Percentiles rank a stretch among this genome's conserved stretches.
These are phyloP conservation scores for Phytomonas sp. DNA, from an alignment of 208 protist genomes.

Conservation along the genomic window DNA sequence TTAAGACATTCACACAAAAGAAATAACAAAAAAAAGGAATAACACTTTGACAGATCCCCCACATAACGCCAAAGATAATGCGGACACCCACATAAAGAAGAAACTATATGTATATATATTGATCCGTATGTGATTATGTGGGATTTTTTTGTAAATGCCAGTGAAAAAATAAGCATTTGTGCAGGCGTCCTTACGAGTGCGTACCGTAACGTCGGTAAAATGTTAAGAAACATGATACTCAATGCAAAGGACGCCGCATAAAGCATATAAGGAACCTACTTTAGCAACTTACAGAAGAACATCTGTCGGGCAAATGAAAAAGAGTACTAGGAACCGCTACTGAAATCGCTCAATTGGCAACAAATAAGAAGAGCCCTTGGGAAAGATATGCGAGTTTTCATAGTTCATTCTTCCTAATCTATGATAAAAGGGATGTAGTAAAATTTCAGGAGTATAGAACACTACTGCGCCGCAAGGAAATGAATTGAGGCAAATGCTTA, in stretches of 20 bases:
- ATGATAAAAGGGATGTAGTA: neutral
- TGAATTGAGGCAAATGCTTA: neutral
- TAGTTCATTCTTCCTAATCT: neutral
- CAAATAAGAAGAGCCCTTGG: neutral
- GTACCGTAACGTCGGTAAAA: neutral
- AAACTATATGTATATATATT: neutral
- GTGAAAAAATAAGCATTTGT: neutral
- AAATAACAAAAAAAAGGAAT: neutral
- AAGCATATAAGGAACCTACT: neutral
- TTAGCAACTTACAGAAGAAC: neutral
- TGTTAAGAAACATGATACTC: neutral
- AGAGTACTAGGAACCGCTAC: neutral
- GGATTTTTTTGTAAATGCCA: neutral
- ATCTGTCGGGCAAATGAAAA: neutral
- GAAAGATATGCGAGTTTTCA: neutral
- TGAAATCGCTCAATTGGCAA: neutral
- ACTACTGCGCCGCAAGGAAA: neutral
- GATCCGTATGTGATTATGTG: neutral
- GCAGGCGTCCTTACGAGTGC: neutral
- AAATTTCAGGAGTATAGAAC: neutral
- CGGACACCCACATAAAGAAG: neutral
- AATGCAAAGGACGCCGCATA: neutral
- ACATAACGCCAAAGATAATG: neutral
- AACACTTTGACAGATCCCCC: neutral
- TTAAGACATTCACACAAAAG: neutral